A percentile compares a stretch with the other conserved stretches of the same genome.
phyloP scores from a whole-genome alignment of 2,329 filamentous ascomycete genomes.

The Corniculantispora saksenae region DNA sequence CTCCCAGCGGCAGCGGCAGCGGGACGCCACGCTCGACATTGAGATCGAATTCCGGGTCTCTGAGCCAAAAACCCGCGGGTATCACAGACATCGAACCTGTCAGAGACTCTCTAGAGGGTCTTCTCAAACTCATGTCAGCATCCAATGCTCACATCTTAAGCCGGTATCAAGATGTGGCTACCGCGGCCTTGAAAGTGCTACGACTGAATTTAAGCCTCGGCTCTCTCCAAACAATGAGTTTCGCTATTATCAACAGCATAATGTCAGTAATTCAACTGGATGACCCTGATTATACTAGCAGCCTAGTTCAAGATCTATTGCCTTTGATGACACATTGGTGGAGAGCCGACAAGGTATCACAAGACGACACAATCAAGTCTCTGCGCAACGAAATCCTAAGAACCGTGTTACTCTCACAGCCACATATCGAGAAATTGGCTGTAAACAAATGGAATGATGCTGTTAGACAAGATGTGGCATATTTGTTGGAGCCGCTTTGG shows the following conservation, averaged over 20 bases:
- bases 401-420: slow-evolving; percentile 65
- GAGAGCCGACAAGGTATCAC: slow-evolving; percentile 66
- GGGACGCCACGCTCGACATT: slow-evolving; percentile 29
- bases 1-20: slow-evolving; percentile 36
- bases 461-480: slow-evolving; percentile 55
- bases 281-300: slow-evolving; percentile 62
- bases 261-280: slow-evolving; percentile 68
- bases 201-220: slow-evolving; percentile 59
- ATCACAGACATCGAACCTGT: slow-evolving; percentile 35
- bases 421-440: slow-evolving; percentile 62
- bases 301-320: slow-evolving; percentile 61
- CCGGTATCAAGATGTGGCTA: slow-evolving; percentile 57
- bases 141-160: slow-evolving; percentile 28
- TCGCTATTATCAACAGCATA: slow-evolving; percentile 73
- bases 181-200: slow-evolving; percentile 61
- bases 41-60: slow-evolving; percentile 30
- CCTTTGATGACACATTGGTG: slow-evolving; percentile 76
- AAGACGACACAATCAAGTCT: slow-evolving; percentile 60
- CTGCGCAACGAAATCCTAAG: slow-evolving; percentile 78
- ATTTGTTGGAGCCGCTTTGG: slow-evolving; percentile 71
- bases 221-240: slow-evolving; percentile 69
- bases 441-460: slow-evolving; percentile 41
- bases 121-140: slow-evolving; percentile 42
- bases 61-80: slow-evolving; percentile 31
- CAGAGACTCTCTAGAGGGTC: slow-evolving; percentile 56